These are phyloP conservation scores for Colletotrichum sp. DNA, from an alignment of 2,329 filamentous ascomycete species.

Conservation along the genomic window DNA sequence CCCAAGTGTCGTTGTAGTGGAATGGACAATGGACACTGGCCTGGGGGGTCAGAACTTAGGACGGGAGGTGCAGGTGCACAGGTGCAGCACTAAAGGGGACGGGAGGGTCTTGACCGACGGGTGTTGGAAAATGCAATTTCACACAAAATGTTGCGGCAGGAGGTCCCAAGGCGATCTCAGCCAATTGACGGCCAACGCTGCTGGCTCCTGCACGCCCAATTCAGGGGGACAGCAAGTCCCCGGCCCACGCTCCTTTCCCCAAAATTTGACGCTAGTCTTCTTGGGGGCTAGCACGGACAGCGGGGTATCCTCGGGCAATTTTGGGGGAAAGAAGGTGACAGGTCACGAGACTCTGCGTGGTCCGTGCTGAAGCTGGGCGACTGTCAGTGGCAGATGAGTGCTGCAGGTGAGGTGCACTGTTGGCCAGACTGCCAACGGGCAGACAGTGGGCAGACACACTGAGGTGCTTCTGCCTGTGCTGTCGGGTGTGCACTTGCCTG, in stretches of 20 bases:
- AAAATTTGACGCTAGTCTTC: not conserved
- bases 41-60: not conserved
- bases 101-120: constrained; percentile 24
- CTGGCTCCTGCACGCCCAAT: constrained; percentile 20
- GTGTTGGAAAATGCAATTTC: constrained; percentile 40
- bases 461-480: not conserved
- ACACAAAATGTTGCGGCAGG: constrained; percentile 40
- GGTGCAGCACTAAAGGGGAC: constrained; percentile 21
- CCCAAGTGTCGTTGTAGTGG: constrained; percentile 21
- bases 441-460: not conserved
- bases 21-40: not conserved
- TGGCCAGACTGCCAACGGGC: not conserved
- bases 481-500: not conserved
- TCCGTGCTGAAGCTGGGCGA: constrained; percentile 4
- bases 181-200: constrained; percentile 23
- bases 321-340: constrained; percentile 4
- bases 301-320: constrained; percentile 18
- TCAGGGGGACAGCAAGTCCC: constrained; percentile 24
- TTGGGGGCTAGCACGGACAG: not conserved
- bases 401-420: not conserved
- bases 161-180: constrained; percentile 16
- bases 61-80: constrained; percentile 18
- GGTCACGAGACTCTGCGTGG: constrained; percentile 20
- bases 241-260: constrained; percentile 21
- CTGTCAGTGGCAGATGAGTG: not conserved